Base-by-base conservation (phyloP, 352 stramenopile genomes). In the Aphanomyces euteiches region DNA sequence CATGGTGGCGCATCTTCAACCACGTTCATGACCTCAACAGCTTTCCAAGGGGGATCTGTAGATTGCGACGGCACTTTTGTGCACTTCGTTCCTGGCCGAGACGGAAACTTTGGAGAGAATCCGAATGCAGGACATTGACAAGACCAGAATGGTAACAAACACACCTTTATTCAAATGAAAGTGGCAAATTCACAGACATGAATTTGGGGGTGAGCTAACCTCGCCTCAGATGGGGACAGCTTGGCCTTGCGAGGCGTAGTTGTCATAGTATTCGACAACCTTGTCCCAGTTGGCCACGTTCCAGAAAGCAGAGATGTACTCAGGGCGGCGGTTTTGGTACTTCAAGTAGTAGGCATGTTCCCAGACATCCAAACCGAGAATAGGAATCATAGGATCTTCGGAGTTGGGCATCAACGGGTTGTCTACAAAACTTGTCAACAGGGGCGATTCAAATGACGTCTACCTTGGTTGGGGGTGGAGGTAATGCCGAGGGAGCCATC, bases 281-380 rank as follows among this genome's bases (percentile, higher is more conserved):
- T 95, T 92, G 79, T 96, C 86, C 89, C 89, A 97, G 88, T 97
- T 97, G 76, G 90, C 94, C 71, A 99, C 93, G 84, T 98, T 98
- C 96, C 96, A 99, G 83, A 97, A 98, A 73, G 96, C 97, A 57
- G 86, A 89, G 73, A 99, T 97, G 90, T 99, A 98, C 79, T 98
- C 92, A 17, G 93, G 90, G 70, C 94, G 86, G 61, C 91, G 88
- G 83, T 98, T 98, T 77, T 98, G 92, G 88, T 98, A 98, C 83
- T 98, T 97, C 69, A 98, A 84, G 87, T 98, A 98, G 79, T 98
- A 98, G 8, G 92, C 90, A 78, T 98, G 92, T 78, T 99, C 95
- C 96, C 96, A 99, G 48, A 98, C 92, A 78, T 99, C 93, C 34
- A 96, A 74, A 19, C 90, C 93, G 43, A 99, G 82, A 72, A 99